Evolutionary conservation across 257 asterid species (phyloP), one percentile per base, ranked within the genome.

Genomic region (Rhazya stricta): DNA sequence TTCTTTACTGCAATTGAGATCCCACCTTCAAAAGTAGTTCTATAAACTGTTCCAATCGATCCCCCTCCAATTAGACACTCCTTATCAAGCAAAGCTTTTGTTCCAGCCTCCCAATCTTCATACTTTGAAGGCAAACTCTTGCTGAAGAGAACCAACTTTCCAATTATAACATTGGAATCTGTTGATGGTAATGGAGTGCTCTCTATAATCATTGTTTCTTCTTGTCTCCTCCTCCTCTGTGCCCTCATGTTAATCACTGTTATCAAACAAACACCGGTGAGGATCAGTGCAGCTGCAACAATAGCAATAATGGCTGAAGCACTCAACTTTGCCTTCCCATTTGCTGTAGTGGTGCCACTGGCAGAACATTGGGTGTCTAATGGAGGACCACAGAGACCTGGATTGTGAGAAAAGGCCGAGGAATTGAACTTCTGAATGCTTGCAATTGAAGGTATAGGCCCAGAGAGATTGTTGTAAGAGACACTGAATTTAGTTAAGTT

Each of bases 41-140:
- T 88, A 81, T 92, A 95, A 39, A 95, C 97, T 9, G 94, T 86
- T 39, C 99, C 99, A 25, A 92, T 88, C n/a, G 99, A 87, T 3
- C 99, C 99, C 66, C 90, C 87, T 2, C 99, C 99, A 51, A 95
- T 77, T 58, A 92, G 56, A 67, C 96, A 84, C 54, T 95, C 99
- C 76, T 87, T 95, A 80, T 95, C 96, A 11, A 95, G 91, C 92
- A 95, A 83, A 6, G 98, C 94, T 85, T 89, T 92, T 0, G 97
- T 92, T 9, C 97, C 99, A 3, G 94, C 86, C 79, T 95, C 98
- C 99, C 99, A 95, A 72, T 89, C 99, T 75, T 95, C 96, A 58
- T 95, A 95, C 76, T 88, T 95, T 9, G 98, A 89, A 45, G 98
- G 99, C 73, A 92, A 79, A 41, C 85, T 87, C 80, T 87, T 89